A percentile compares a stretch with the other conserved stretches of the same genome.
Conservation (phyloP, 305 asterid genomes). For the Fraxinus sp. region DNA sequence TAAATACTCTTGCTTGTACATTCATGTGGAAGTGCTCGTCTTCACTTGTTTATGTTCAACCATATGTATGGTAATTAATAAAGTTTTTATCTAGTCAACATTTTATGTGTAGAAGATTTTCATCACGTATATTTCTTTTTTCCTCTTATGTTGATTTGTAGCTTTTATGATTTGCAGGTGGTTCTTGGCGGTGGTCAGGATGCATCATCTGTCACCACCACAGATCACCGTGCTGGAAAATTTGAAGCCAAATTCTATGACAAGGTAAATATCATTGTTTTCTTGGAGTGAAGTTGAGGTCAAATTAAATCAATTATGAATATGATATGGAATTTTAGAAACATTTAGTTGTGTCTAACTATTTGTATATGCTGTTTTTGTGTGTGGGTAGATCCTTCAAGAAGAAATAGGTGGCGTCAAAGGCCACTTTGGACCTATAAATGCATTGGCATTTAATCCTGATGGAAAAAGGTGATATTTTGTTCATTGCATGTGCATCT, state of each 20-base stretch:
- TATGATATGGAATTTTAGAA: neutral
- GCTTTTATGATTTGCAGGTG: conserved; percentile 46
- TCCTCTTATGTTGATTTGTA: conserved; percentile 7
- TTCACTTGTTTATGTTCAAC: neutral
- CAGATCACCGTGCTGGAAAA: conserved; percentile 98
- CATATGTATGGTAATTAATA: neutral
- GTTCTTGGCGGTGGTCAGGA: conserved; percentile 99
- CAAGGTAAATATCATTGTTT: conserved; percentile 51
- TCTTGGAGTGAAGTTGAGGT: neutral
- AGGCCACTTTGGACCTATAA: conserved; percentile 94
- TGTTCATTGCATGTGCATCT: neutral
- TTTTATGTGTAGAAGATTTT: neutral
- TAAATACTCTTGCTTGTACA: neutral
- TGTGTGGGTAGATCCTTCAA: conserved; percentile 58
- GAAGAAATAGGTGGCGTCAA: conserved; percentile 92
- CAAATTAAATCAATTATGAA: conserved; percentile 2
- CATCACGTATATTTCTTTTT: neutral
- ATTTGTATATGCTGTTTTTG: conserved; percentile 17
- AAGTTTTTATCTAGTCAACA: neutral
- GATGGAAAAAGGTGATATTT: conserved; percentile 76
- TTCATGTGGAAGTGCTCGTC: neutral
- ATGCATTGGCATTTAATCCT: conserved; percentile 92
- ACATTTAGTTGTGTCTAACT: conserved; percentile 1
- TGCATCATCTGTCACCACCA: conserved; percentile 90
- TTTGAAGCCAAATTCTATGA: conserved; percentile 89